Percentiles rank a stretch among this genome's conserved stretches.
Evolutionary conservation across 2,329 filamentous ascomycete species (phyloP).

Genomic region (Camillea tinctor): DNA sequence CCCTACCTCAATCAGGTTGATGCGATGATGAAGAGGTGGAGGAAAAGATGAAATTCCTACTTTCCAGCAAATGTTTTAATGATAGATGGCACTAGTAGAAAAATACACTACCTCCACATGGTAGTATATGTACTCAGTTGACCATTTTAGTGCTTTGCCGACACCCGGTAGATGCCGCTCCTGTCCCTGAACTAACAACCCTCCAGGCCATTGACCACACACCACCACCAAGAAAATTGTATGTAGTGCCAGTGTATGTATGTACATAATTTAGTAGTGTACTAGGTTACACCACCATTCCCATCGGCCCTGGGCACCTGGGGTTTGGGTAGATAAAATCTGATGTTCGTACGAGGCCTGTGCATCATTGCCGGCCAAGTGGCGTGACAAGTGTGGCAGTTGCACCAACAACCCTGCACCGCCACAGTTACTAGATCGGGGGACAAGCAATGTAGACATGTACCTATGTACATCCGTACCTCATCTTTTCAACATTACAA

Average conservation of each 20-base stretch:
- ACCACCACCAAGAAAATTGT: too few species aligned
- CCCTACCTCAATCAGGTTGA: too few species aligned
- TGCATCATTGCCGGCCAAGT: not conserved
- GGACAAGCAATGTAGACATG: not conserved
- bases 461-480: not conserved
- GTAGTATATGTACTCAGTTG: too few species aligned
- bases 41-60: not conserved
- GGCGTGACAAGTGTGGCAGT: not conserved
- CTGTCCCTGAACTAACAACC: not conserved
- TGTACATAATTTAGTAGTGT: too few species aligned
- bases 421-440: not conserved
- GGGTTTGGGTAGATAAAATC: not conserved
- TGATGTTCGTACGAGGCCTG: not conserved
- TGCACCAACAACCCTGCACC: not conserved
- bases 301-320: not conserved
- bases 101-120: not conserved
- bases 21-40: not conserved
- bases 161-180: too few species aligned
- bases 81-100: not conserved
- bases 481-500: not conserved
- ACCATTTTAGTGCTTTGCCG: not conserved
- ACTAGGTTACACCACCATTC: too few species aligned
- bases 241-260: too few species aligned
- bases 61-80: not conserved
- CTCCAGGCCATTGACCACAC: too few species aligned